A percentile compares a stretch with the other conserved stretches of the same genome.
Conservation (phyloP, 2,329 filamentous ascomycete species). For the Rosellinia necatrix region DNA sequence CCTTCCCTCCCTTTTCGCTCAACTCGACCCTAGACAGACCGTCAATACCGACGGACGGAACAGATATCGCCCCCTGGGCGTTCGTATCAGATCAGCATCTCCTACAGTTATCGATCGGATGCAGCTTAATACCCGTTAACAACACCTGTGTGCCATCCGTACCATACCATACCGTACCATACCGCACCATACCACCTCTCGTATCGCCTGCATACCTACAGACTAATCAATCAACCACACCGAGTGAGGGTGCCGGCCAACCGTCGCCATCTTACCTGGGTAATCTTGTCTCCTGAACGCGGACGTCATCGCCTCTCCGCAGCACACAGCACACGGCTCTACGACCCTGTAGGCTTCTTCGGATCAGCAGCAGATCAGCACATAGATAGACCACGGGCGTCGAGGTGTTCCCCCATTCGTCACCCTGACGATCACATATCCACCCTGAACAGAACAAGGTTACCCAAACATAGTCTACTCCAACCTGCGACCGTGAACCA, state of each 20-base stretch:
- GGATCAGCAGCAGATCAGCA: slow-evolving; percentile 12
- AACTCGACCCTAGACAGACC: slow-evolving; percentile 9
- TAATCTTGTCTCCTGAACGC: slow-evolving; percentile 14
- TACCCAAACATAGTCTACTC: slow-evolving; percentile 9
- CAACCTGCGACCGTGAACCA: slow-evolving; percentile 8
- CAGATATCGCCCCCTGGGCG: slow-evolving; percentile 45
- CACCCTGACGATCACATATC: slow-evolving; percentile 23
- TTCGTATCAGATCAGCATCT: slow-evolving; percentile 10
- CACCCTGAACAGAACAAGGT: slow-evolving; percentile 17
- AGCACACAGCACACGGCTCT: slow-evolving; percentile 10
- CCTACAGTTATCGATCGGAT: slow-evolving; percentile 24
- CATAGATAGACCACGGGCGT: slow-evolving; percentile 16
- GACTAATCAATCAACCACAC: slow-evolving; percentile 10
- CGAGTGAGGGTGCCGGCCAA: slow-evolving; percentile 12
- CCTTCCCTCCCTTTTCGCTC: not conserved
- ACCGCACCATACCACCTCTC: not conserved
- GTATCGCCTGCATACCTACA: not conserved
- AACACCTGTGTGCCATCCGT: too few species aligned
- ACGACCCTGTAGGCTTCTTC: slow-evolving; percentile 1
- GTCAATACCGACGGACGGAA: too few species aligned
- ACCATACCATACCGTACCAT: slow-evolving; percentile 5
- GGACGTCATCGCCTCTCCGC: slow-evolving; percentile 23
- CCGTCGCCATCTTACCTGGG: slow-evolving; percentile 7
- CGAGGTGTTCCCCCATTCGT: slow-evolving; percentile 10
- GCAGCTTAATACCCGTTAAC: slow-evolving; percentile 14